Conservation (phyloP, 176 grass and related monocot species). For the Echinochloa phyllopogon region DNA sequence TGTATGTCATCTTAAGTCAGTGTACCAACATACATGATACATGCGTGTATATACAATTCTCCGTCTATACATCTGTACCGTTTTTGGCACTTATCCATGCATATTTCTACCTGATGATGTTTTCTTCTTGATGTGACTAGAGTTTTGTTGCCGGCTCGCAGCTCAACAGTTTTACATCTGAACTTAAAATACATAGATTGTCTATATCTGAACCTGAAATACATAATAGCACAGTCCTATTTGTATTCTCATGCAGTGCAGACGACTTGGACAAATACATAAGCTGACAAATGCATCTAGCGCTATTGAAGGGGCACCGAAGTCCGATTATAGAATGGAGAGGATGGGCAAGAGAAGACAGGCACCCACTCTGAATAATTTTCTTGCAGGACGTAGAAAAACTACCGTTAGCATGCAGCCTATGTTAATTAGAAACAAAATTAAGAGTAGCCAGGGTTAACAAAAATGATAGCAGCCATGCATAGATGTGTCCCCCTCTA, state of each 20-base stretch:
- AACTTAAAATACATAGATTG: background rate
- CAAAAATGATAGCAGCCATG: conserved; percentile 42
- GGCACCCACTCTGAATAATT: conserved; percentile 3
- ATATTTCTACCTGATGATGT: background rate
- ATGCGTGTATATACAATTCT: background rate
- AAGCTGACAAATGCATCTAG: background rate
- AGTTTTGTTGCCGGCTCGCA: background rate
- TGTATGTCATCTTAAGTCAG: background rate
- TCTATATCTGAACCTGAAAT: background rate
- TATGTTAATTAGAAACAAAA: background rate
- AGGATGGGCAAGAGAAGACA: background rate
- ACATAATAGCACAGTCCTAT: background rate
- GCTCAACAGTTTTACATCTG: background rate
- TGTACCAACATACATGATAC: background rate
- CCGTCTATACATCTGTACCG: background rate
- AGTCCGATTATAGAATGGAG: background rate
- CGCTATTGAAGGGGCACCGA: background rate
- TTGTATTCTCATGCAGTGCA: background rate
- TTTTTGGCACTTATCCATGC: background rate
- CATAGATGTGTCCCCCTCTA: background rate
- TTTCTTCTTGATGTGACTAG: background rate
- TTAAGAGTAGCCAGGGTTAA: conserved; percentile 2
- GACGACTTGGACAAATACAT: background rate
- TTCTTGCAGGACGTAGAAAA: conserved; percentile 3
- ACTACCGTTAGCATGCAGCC: conserved; percentile 5